Evolutionary conservation across 495 filamentous ascomycete species (phyloP).

Genomic region (Neurospora cerealis): DNA sequence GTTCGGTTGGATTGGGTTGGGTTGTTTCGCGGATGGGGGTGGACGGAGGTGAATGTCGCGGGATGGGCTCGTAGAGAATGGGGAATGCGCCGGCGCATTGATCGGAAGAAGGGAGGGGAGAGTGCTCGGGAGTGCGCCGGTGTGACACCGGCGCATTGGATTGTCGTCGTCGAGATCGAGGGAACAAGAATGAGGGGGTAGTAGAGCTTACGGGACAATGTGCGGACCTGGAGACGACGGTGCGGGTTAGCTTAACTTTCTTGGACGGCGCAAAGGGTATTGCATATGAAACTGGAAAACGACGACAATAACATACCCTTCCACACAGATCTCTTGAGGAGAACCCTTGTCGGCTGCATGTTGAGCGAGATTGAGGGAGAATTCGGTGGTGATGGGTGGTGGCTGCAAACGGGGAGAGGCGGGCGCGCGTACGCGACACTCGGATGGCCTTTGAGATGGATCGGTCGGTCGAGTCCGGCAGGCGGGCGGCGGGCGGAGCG

Average conservation of each 20-base stretch:
- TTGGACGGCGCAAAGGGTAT: not conserved
- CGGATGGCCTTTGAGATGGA: not conserved
- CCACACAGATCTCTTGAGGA: slow-evolving; percentile 48
- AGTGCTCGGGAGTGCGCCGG: not conserved
- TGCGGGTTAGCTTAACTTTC: slow-evolving; percentile 11
- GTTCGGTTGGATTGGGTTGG: not conserved
- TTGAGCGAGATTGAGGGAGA: slow-evolving; percentile 6
- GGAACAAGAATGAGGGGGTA: not conserved
- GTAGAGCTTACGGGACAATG: slow-evolving; percentile 56
- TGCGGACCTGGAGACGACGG: slow-evolving; percentile 43
- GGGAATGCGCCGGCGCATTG: not conserved
- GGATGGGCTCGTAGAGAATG: not conserved
- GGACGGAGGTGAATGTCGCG: not conserved
- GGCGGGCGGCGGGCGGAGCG: not conserved
- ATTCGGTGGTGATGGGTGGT: not conserved
- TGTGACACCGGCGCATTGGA: not conserved
- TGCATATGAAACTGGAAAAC: not conserved
- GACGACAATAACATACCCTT: slow-evolving; percentile 33
- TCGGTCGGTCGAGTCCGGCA: not conserved
- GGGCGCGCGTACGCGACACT: not conserved
- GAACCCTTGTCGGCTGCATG: slow-evolving; percentile 45
- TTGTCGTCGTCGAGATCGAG: not conserved
- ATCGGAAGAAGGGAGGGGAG: not conserved
- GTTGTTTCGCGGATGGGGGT: not conserved
- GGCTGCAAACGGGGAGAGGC: not conserved